A percentile compares a stretch with the other conserved stretches of the same genome.
These are phyloP conservation scores for Dipodascopsis uninucleata DNA, from an alignment of 805 yeast species.

Conservation along the genomic window DNA sequence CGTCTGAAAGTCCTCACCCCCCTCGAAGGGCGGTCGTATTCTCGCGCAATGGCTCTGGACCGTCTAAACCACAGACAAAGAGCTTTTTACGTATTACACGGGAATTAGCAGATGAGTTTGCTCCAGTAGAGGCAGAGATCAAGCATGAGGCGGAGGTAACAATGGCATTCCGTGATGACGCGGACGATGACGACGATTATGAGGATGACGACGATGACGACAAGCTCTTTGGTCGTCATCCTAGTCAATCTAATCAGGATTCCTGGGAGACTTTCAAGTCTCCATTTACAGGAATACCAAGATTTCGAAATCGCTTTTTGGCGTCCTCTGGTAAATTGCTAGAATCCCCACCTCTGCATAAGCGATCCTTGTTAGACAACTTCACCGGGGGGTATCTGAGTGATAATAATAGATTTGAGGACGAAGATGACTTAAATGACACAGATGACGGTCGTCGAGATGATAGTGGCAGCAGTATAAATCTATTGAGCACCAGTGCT, in stretches of 20 bases:
- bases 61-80: constrained; percentile 25
- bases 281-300: too few relatives aligned
- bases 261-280: too few relatives aligned
- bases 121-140: constrained; percentile 30
- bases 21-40: constrained; percentile 19
- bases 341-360: constrained; percentile 7
- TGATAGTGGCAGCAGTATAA: neutral
- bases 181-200: constrained; percentile 9
- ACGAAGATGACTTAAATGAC: constrained; percentile 1
- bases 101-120: constrained; percentile 26
- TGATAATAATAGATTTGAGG: constrained; percentile 2
- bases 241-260: too few relatives aligned
- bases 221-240: too few relatives aligned
- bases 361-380: neutral
- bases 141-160: constrained; percentile 30
- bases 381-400: neutral
- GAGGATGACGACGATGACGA: constrained; percentile 20
- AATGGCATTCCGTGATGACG: constrained; percentile 23
- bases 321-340: neutral
- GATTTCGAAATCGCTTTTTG: too few relatives aligned
- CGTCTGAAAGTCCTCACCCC: constrained; percentile 3
- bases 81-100: constrained; percentile 26
- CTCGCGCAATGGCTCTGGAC: constrained; percentile 23
- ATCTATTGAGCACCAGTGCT: neutral
- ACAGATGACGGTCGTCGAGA: constrained; percentile 1